These are phyloP conservation scores for Microsporum ferrugineum DNA, from an alignment of 2,329 filamentous ascomycete genomes.

Conservation along the genomic window DNA sequence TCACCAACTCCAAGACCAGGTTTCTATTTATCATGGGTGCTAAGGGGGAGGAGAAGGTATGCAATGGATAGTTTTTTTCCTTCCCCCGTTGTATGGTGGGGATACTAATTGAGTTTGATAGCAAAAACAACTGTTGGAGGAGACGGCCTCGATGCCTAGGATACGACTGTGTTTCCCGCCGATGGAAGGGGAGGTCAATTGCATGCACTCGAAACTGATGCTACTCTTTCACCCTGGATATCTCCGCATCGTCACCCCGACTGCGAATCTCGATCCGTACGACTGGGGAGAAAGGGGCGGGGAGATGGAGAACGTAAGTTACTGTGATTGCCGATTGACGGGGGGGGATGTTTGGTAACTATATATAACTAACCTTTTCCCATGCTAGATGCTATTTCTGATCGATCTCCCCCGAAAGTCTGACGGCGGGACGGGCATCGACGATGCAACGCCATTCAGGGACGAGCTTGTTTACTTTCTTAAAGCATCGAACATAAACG, in stretches of 20 bases:
- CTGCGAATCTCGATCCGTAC: slow-evolving; percentile 70
- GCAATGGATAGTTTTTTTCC: background rate
- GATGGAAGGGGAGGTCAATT: slow-evolving; percentile 58
- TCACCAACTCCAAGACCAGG: slow-evolving; percentile 50
- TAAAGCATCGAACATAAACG: slow-evolving; percentile 51
- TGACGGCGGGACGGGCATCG: slow-evolving; percentile 13
- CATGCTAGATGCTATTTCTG: slow-evolving; percentile 61
- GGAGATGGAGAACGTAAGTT: slow-evolving; percentile 66
- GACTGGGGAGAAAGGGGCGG: slow-evolving; percentile 86
- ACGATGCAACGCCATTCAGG: slow-evolving; percentile 46
- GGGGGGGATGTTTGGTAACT: too few species aligned
- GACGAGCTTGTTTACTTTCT: slow-evolving; percentile 62
- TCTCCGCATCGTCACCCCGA: slow-evolving; percentile 71
- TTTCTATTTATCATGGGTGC: slow-evolving; percentile 55
- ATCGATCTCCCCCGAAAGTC: slow-evolving; percentile 64
- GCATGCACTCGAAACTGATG: slow-evolving; percentile 93
- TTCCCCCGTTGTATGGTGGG: too few species aligned
- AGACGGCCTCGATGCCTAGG: slow-evolving; percentile 36
- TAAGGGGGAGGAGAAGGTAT: slow-evolving; percentile 37
- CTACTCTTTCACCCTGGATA: slow-evolving; percentile 65
- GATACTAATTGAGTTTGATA: slow-evolving; percentile 13
- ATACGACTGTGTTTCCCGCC: slow-evolving; percentile 67
- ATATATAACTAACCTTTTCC: too few species aligned
- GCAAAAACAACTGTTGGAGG: slow-evolving; percentile 29
- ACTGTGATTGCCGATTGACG: too few species aligned